Evolutionary conservation across 305 asterid species (phyloP).

Genomic region (Monarda citriodora): DNA sequence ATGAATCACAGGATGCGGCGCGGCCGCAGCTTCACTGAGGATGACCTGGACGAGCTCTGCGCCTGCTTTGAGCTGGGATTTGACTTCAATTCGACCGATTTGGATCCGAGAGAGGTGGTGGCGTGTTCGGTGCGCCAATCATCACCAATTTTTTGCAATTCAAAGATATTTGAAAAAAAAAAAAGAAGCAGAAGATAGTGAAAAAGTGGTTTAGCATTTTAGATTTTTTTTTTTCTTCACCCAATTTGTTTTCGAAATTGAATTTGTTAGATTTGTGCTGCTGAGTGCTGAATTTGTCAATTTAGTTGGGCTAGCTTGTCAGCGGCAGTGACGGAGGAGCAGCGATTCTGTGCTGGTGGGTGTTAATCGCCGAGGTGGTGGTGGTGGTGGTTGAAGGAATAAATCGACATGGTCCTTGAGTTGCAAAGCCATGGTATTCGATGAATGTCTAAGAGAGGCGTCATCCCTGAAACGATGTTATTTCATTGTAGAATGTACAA

Average conservation of each 20-base stretch:
- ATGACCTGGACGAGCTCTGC: conserved; percentile 59
- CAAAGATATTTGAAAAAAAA: not conserved
- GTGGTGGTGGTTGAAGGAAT: too few relatives aligned
- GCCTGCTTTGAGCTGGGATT: conserved; percentile 63
- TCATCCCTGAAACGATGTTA: too few relatives aligned
- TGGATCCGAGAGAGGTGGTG: conserved; percentile 66
- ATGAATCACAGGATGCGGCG: conserved; percentile 26
- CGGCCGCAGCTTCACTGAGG: conserved; percentile 50
- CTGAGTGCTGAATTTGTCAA: too few relatives aligned
- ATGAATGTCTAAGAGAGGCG: too few relatives aligned
- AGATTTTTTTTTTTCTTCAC: not conserved
- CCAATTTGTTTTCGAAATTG: conserved; percentile 8
- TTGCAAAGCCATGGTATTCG: too few relatives aligned
- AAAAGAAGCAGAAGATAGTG: not conserved
- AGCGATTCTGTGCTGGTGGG: too few relatives aligned
- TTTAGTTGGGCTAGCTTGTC: too few relatives aligned
- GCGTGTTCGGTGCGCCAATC: conserved; percentile 57
- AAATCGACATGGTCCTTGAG: too few relatives aligned
- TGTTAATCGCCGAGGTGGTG: too few relatives aligned
- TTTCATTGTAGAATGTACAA: too few relatives aligned
- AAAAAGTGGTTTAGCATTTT: conserved; percentile 10
- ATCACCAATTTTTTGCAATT: conserved; percentile 25
- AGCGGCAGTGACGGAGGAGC: too few relatives aligned
- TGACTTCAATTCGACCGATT: conserved; percentile 43
- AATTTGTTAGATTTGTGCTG: conserved; percentile 12